Conservation (phyloP, 257 asterid genomes). For the Penstemon davidsonii region DNA sequence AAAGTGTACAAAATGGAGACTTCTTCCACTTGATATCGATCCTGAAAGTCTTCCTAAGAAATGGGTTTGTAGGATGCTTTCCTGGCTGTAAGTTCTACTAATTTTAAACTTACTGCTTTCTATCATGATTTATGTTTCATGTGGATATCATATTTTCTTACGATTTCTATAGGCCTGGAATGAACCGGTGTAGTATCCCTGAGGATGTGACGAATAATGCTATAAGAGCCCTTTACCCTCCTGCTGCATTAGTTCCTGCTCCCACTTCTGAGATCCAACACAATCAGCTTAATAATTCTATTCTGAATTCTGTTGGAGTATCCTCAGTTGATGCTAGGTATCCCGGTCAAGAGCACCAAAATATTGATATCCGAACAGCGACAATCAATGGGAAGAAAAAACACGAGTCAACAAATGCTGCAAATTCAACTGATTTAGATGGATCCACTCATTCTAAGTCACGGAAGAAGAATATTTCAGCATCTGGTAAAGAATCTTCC, state of each 20-base stretch:
- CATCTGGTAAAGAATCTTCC: conserved; percentile 34
- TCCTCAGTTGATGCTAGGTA: conserved; percentile 46
- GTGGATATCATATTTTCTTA: conserved; percentile 34
- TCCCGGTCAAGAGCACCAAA: conserved; percentile 46
- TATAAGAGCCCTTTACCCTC: conserved; percentile 76
- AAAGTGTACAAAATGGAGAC: conserved; percentile 84
- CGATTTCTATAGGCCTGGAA: conserved; percentile 69
- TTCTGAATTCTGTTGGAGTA: conserved; percentile 40
- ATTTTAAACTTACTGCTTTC: not conserved
- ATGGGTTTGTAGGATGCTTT: conserved; percentile 93
- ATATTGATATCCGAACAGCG: conserved; percentile 40
- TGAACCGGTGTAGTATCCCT: conserved; percentile 80
- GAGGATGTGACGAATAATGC: conserved; percentile 88
- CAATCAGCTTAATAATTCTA: conserved; percentile 44
- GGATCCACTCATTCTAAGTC: conserved; percentile 52
- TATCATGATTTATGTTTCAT: conserved; percentile 8
- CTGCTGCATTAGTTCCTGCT: conserved; percentile 47
- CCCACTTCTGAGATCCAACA: conserved; percentile 48
- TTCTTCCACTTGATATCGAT: conserved; percentile 88
- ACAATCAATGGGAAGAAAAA: conserved; percentile 60
- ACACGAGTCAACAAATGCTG: conserved; percentile 47
- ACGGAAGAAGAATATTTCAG: conserved; percentile 45
- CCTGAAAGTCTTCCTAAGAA: conserved; percentile 83
- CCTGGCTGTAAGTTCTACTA: conserved; percentile 88
- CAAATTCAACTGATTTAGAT: conserved; percentile 48